Conservation (phyloP, 164 flowering plant species). For the Piper betle region DNA sequence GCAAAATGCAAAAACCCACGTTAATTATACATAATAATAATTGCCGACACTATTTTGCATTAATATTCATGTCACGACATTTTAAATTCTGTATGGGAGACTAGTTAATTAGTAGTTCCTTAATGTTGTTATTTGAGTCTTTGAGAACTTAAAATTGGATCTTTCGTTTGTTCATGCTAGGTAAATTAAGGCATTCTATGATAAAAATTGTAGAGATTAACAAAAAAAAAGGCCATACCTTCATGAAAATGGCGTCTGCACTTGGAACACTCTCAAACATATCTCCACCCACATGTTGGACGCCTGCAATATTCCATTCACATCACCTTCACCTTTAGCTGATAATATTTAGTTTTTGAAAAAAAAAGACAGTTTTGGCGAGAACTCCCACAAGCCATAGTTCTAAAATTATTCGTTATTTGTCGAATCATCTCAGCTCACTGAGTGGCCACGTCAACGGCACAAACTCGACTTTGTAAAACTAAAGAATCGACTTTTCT, state of each 20-base stretch:
- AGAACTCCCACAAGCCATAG: too few species aligned
- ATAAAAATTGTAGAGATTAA: too few species aligned
- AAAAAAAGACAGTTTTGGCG: too few species aligned
- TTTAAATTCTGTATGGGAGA: neutral
- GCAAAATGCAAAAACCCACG: neutral
- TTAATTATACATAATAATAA: neutral
- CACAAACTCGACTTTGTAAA: too few species aligned
- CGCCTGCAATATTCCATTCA: neutral
- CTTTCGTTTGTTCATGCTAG: neutral
- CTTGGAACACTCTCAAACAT: neutral
- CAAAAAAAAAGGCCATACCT: conserved; percentile 10
- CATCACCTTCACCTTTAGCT: too few species aligned
- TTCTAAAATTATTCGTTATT: too few species aligned
- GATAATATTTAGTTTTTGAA: too few species aligned
- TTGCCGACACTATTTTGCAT: too few species aligned
- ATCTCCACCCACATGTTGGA: neutral
- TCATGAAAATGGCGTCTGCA: conserved; percentile 30
- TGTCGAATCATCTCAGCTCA: too few species aligned
- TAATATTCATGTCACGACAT: neutral
- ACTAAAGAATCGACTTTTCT: too few species aligned
- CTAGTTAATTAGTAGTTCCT: neutral
- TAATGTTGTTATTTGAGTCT: neutral
- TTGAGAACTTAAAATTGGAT: neutral
- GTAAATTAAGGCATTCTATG: too few species aligned
- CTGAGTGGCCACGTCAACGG: too few species aligned